Percentiles rank a stretch among this genome's conserved stretches.
Evolutionary conservation across 2,329 filamentous ascomycete species (phyloP).

Genomic region (Tolypocladium paradoxum): DNA sequence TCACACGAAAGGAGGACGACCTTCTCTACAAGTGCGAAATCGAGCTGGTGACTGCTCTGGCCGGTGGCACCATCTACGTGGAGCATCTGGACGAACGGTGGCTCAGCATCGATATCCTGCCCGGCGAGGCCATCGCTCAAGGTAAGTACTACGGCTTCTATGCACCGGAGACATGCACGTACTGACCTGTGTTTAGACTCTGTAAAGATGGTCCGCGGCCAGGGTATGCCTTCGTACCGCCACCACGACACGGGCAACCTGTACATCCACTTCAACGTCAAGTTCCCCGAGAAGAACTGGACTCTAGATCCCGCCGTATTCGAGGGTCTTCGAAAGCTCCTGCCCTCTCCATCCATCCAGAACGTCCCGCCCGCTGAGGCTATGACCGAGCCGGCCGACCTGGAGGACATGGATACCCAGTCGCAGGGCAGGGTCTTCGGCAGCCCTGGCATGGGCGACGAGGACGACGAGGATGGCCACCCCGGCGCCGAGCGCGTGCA

Average conservation of each 20-base stretch:
- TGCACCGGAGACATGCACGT: not conserved
- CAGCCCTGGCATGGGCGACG: constrained; percentile 51
- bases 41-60: constrained; percentile 87
- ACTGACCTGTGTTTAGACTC: constrained; percentile 45
- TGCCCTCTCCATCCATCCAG: constrained; percentile 60
- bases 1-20: constrained; percentile 93
- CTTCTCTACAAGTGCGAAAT: constrained; percentile 93
- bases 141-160: constrained; percentile 44
- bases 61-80: constrained; percentile 80
- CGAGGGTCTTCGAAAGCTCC: constrained; percentile 67
- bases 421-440: constrained; percentile 57
- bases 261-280: constrained; percentile 95
- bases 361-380: constrained; percentile 64
- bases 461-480: constrained; percentile 69
- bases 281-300: constrained; percentile 80
- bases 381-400: constrained; percentile 81
- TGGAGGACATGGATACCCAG: constrained; percentile 73
- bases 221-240: constrained; percentile 93
- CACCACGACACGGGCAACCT: constrained; percentile 95
- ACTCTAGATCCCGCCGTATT: constrained; percentile 58
- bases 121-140: constrained; percentile 88
- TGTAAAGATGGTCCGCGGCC: constrained; percentile 87
- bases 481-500: constrained; percentile 70
- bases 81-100: constrained; percentile 97
- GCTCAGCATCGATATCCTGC: constrained; percentile 85